phyloP scores from a whole-genome alignment of 306 rosid species.

The Myrica gale region DNA sequence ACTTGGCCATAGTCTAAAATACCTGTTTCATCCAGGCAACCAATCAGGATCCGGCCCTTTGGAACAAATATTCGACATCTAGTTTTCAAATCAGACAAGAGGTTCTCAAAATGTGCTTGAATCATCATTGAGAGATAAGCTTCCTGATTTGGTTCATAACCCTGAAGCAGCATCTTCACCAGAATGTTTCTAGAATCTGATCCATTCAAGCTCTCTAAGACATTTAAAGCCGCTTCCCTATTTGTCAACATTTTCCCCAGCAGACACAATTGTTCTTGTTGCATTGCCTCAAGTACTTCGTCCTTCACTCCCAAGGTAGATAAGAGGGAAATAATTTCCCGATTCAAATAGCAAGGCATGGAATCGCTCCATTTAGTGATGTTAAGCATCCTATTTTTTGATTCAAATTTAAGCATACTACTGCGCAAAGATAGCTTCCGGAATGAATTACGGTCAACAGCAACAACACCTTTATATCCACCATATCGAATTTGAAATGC shows the following conservation, averaged over 20 bases:
- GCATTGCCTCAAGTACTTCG: slow-evolving; percentile 68
- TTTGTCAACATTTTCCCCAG: slow-evolving; percentile 65
- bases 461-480: slow-evolving; percentile 92
- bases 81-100: slow-evolving; percentile 72
- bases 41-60: slow-evolving; percentile 74
- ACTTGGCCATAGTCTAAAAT: slow-evolving; percentile 78
- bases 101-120: slow-evolving; percentile 60
- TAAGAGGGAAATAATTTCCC: slow-evolving; percentile 77
- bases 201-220: slow-evolving; percentile 61
- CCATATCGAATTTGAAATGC: slow-evolving; percentile 96
- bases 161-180: slow-evolving; percentile 70
- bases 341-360: slow-evolving; percentile 87
- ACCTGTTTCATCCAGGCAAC: slow-evolving; percentile 93
- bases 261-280: slow-evolving; percentile 61
- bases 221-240: slow-evolving; percentile 59
- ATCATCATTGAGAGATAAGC: slow-evolving; percentile 94
- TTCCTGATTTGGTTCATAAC: slow-evolving; percentile 75
- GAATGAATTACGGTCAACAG: slow-evolving; percentile 70
- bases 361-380: slow-evolving; percentile 79
- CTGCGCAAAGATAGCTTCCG: slow-evolving; percentile 77
- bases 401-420: slow-evolving; percentile 88
- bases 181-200: slow-evolving; percentile 59
- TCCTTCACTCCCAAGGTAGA: slow-evolving; percentile 79
- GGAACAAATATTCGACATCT: slow-evolving; percentile 76
- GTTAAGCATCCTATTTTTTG: slow-evolving; percentile 74